phyloP scores from a whole-genome alignment of 768 basidiomycete species.

The Pleurotus salmoneostramineus region DNA sequence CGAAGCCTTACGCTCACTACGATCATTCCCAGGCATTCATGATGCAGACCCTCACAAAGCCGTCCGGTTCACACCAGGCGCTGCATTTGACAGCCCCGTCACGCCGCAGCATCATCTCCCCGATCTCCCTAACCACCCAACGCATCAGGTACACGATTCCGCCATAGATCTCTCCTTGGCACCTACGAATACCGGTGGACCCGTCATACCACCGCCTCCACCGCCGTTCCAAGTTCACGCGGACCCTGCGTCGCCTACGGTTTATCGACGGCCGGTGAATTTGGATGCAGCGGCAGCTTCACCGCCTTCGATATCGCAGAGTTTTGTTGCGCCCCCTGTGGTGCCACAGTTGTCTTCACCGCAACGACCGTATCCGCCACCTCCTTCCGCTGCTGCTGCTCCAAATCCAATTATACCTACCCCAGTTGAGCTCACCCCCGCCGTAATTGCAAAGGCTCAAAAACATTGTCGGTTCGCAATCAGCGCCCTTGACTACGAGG shows the following conservation, averaged over 20 bases:
- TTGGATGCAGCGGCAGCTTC: background rate
- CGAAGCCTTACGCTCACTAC: background rate
- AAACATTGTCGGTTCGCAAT: conserved; percentile 93
- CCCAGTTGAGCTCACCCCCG: conserved; percentile 55
- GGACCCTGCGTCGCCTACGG: conserved; percentile 11
- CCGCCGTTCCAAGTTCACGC: background rate
- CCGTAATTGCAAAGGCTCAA: conserved; percentile 71
- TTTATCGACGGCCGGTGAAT: background rate
- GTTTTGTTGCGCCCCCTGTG: background rate
- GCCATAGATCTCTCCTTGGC: background rate
- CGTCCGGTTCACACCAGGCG: conserved; percentile 49
- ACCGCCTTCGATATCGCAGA: background rate
- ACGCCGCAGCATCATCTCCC: conserved; percentile 14
- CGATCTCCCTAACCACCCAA: conserved; percentile 13
- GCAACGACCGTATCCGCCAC: conserved; percentile 12
- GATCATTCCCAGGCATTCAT: conserved; percentile 12
- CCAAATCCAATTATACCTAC: conserved; percentile 20
- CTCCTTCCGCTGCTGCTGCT: conserved; percentile 10
- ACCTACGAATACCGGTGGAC: background rate
- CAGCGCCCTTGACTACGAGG: conserved; percentile 94
- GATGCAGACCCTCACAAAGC: conserved; percentile 32
- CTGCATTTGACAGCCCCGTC: conserved; percentile 26
- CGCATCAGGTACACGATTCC: conserved; percentile 12
- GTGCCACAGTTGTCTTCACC: conserved; percentile 10
- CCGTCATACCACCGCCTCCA: conserved; percentile 1